Conservation (phyloP, 345 rosid genomes). For the Excoecaria cochinchinensis region DNA sequence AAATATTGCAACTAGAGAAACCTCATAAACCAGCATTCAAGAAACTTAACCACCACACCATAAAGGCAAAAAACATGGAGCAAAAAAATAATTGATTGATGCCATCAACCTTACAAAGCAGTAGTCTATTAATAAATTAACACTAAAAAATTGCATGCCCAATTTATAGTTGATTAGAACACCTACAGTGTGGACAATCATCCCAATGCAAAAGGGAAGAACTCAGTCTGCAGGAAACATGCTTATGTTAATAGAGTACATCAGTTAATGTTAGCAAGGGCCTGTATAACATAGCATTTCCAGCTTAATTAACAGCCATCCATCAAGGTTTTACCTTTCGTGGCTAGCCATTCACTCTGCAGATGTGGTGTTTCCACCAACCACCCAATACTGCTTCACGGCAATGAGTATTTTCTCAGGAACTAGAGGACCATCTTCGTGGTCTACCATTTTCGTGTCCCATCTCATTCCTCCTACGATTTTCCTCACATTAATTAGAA, state of each 20-base stretch:
- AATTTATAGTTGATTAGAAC: neutral
- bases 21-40: too few relatives aligned
- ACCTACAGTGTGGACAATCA: neutral
- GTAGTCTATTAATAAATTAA: slow-evolving; percentile 6
- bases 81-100: too few relatives aligned
- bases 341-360: neutral
- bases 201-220: neutral
- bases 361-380: slow-evolving; percentile 66
- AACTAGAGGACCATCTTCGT: slow-evolving; percentile 96
- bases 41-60: too few relatives aligned
- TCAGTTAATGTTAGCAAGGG: neutral
- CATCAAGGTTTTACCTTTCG: neutral
- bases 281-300: neutral
- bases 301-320: neutral
- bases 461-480: slow-evolving; percentile 84
- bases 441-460: slow-evolving; percentile 94
- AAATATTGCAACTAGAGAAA: too few relatives aligned
- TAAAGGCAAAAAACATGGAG: too few relatives aligned
- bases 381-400: slow-evolving; percentile 96
- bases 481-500: slow-evolving; percentile 74
- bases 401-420: slow-evolving; percentile 87
- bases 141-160: slow-evolving; percentile 4
- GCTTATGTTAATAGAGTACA: neutral
- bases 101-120: neutral
- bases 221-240: neutral